Percentiles rank a stretch among this genome's conserved stretches.
Conservation (phyloP, 805 yeast species). For the Blastobotrys parvus region DNA sequence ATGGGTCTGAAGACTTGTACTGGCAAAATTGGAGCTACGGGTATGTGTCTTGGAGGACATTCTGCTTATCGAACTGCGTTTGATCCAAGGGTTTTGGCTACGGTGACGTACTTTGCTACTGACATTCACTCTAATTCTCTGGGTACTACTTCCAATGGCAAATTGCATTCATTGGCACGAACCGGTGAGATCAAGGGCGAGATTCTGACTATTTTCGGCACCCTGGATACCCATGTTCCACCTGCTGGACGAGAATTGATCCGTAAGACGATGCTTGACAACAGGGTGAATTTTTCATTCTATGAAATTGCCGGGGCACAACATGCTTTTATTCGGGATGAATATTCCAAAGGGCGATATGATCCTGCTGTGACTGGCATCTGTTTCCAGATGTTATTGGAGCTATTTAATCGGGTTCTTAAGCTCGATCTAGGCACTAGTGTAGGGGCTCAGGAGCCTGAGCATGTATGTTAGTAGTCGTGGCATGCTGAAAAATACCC, state of each 20-base stretch:
- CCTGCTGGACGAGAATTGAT: slow-evolving; percentile 69
- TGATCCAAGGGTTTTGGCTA: slow-evolving; percentile 55
- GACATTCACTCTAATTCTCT: slow-evolving; percentile 64
- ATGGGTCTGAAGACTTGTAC: slow-evolving; percentile 50
- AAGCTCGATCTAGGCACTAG: slow-evolving; percentile 58
- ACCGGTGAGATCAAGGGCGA: slow-evolving; percentile 51
- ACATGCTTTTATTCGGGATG: slow-evolving; percentile 79
- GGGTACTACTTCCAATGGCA: slow-evolving; percentile 53
- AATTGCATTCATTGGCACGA: slow-evolving; percentile 48
- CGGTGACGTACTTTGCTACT: slow-evolving; percentile 72
- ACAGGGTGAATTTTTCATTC: slow-evolving; percentile 57
- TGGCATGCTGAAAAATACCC: too few species aligned
- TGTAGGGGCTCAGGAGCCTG: slow-evolving; percentile 42
- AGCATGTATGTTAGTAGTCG: slow-evolving; percentile 50
- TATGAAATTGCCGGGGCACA: slow-evolving; percentile 73
- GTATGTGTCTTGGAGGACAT: slow-evolving; percentile 85
- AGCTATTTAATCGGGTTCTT: slow-evolving; percentile 61
- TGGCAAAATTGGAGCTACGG: slow-evolving; percentile 72
- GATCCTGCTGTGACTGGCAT: slow-evolving; percentile 68
- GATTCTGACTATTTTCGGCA: slow-evolving; percentile 61
- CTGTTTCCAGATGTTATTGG: slow-evolving; percentile 60
- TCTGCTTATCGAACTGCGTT: slow-evolving; percentile 63
- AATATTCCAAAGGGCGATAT: slow-evolving; percentile 68
- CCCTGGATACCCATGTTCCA: slow-evolving; percentile 73
- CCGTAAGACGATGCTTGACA: slow-evolving; percentile 48